Evolutionary conservation across 768 basidiomycete species (phyloP).

Genomic region (Calocera viscosa): DNA sequence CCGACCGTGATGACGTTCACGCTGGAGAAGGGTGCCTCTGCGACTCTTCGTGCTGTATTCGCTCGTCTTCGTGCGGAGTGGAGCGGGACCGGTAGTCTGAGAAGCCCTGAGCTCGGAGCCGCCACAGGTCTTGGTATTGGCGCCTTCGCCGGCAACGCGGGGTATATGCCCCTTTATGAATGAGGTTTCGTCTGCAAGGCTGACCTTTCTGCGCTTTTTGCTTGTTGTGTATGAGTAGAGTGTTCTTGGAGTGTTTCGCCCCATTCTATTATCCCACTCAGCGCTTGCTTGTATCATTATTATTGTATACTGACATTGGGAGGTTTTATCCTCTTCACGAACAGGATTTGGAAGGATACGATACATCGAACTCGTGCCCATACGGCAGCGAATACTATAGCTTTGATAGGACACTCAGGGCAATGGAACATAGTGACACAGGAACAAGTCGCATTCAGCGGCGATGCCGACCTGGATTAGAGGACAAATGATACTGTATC

Average conservation of each 20-base stretch:
- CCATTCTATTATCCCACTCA: background rate
- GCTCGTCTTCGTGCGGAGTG: constrained; percentile 4
- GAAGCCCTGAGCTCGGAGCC: background rate
- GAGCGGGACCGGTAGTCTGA: background rate
- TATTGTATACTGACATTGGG: background rate
- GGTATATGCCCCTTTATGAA: background rate
- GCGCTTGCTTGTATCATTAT: background rate
- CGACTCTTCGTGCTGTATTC: background rate
- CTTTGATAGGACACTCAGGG: background rate
- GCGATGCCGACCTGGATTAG: background rate
- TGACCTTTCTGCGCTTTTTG: background rate
- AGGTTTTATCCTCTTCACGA: background rate
- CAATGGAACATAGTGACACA: background rate
- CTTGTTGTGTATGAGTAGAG: background rate
- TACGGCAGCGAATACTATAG: background rate
- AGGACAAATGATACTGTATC: no score
- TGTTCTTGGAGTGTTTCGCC: background rate
- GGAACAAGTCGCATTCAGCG: background rate
- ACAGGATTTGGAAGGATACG: background rate
- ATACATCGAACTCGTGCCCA: background rate
- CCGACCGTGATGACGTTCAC: constrained; percentile 3
- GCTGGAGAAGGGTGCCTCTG: background rate
- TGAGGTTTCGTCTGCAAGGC: background rate
- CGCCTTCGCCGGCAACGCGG: background rate
- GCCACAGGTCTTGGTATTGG: background rate